Base-by-base conservation (phyloP, 768 basidiomycete genomes). In the Lactifluus volemus region DNA sequence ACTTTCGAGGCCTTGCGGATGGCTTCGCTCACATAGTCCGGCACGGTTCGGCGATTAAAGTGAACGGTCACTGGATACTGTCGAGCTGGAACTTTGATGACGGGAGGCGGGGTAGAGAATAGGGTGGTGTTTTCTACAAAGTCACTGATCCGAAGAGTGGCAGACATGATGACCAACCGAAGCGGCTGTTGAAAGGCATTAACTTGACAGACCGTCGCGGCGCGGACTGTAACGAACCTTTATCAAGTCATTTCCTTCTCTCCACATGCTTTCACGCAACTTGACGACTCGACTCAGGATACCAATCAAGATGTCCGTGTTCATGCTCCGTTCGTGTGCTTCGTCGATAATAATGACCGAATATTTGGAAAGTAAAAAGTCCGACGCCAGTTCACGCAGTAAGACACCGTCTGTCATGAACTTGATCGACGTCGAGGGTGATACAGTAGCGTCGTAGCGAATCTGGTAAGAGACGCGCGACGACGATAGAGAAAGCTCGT, bases 321-420 rank as follows among this genome's bases (percentile, higher is more conserved):
- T 98, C 79, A 98, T 91, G 68, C 93, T 97, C 62, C 97, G 77
- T 73, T 99, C 97, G 72, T 99, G 97, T 0, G 97, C 97, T 72
- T 99, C 97, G 64, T 99, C 97, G 59, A 99, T 90, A 61, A 98
- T 87, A 63, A 99, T 85, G 30, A 97, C 88, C 6, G 91, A 93
- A 71, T 99, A 99, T 72, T 87, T 91, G 48, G 77, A 83, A n/a
- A 99, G 78, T n/a, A 98, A 72, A 72, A 99, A 97, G 70, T 99
- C 95, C 12, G 83, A 83, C 0, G 92, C 88, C 21, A 98, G 77
- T 72, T 99, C 97, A 58, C 97, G 86, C 15, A 99, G 77, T 38
- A 99, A 76, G 30, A 99, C 93, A 76, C 97, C 97, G 68, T 99
- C 97, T 6, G 97, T 99, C 95, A 98, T 98, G 78, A 98, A 99